Percentiles rank a stretch among this genome's conserved stretches.
Evolutionary conservation across 306 rosid species (phyloP).

Genomic region (Sindora glabra): DNA sequence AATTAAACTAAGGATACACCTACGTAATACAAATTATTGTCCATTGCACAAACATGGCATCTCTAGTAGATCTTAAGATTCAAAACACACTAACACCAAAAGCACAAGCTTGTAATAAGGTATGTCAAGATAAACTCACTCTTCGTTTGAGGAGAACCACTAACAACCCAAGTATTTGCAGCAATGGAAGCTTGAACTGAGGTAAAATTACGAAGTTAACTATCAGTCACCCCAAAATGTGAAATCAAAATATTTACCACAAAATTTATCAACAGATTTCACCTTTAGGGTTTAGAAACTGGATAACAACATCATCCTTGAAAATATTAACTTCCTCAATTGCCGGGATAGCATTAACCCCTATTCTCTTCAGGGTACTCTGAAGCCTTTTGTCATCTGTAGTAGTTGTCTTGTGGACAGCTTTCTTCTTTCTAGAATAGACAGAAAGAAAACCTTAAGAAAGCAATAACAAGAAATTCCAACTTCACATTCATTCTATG

Average conservation of each 20-base stretch:
- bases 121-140: constrained; percentile 35
- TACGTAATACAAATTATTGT: too few relatives aligned
- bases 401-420: constrained; percentile 95
- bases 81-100: not conserved
- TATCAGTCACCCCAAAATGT: not conserved
- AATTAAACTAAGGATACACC: too few relatives aligned
- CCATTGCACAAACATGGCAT: too few relatives aligned
- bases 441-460: not conserved
- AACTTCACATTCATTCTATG: not conserved
- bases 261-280: not conserved
- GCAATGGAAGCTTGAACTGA: constrained; percentile 98
- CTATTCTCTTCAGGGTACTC: constrained; percentile 96
- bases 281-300: constrained; percentile 91
- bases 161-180: constrained; percentile 99
- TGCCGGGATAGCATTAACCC: constrained; percentile 91
- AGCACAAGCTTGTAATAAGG: not conserved
- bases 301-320: constrained; percentile 93
- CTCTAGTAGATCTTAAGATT: too few relatives aligned
- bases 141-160: constrained; percentile 94
- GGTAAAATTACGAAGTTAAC: not conserved
- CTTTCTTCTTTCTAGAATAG: constrained; percentile 87
- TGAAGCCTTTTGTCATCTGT: constrained; percentile 97
- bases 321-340: constrained; percentile 95
- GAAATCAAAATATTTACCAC: not conserved
- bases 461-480: not conserved